Evolutionary conservation across 495 filamentous ascomycete genomes (phyloP).

Genomic region (Immersiella caudata): DNA sequence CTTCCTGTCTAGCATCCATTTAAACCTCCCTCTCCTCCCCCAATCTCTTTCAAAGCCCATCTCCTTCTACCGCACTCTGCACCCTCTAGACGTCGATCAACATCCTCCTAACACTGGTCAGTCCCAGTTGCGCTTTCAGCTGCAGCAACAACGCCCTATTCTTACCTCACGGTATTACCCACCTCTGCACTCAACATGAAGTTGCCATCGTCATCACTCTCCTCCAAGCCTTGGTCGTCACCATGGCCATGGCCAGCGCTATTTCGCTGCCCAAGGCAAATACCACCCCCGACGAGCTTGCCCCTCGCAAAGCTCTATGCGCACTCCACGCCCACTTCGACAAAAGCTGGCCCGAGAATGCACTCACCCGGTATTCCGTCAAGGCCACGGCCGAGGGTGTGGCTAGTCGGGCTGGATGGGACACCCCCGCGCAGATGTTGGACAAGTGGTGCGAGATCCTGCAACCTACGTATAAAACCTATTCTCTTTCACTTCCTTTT

Average conservation of each 20-base stretch:
- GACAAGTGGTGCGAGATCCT: background rate
- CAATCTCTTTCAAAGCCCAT: background rate
- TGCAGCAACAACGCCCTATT: background rate
- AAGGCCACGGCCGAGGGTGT: background rate
- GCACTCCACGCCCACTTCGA: background rate
- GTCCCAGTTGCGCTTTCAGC: background rate
- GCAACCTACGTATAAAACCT: background rate
- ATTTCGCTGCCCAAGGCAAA: background rate
- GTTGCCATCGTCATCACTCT: background rate
- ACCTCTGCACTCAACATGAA: background rate
- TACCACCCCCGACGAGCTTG: background rate
- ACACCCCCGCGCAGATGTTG: background rate
- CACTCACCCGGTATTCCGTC: background rate
- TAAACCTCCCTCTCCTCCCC: background rate
- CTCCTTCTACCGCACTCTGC: background rate
- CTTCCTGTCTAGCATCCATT: background rate
- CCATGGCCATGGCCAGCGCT: background rate
- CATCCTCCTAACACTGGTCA: background rate
- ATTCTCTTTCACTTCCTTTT: background rate
- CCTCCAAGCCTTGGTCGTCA: background rate
- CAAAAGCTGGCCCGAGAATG: background rate
- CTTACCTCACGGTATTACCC: background rate
- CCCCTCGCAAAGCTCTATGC: background rate
- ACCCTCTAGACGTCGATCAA: background rate
- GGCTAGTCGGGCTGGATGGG: background rate